Conservation (phyloP, 768 basidiomycete genomes). For the Clitopilus passeckerianus region DNA sequence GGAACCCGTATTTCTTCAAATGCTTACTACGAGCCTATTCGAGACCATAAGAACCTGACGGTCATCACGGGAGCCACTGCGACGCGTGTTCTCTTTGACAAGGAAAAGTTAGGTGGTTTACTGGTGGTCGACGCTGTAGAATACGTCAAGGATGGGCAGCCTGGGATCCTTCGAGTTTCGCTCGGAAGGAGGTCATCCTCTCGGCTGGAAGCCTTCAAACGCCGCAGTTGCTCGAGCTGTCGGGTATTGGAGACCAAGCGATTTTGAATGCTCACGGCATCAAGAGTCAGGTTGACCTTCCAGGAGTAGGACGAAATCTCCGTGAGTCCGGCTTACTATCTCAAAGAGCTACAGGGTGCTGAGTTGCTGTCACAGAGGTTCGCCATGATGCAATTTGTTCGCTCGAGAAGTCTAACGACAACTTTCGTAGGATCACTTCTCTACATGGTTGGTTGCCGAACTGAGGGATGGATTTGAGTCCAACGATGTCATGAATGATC, state of each 20-base stretch:
- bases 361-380: background rate
- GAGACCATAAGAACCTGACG: background rate
- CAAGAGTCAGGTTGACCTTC: constrained; percentile 26
- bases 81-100: background rate
- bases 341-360: background rate
- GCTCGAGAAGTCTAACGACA: background rate
- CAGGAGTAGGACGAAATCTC: constrained; percentile 40
- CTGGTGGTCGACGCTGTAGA: background rate
- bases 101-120: background rate
- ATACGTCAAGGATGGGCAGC: background rate
- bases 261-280: constrained; percentile 23
- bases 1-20: background rate
- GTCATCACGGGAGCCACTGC: background rate
- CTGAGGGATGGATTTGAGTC: background rate
- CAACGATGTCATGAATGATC: background rate
- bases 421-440: constrained; percentile 1
- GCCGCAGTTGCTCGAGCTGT: constrained; percentile 5
- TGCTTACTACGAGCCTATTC: background rate
- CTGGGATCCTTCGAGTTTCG: background rate
- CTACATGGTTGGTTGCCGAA: background rate
- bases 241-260: background rate
- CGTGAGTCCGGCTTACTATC: constrained; percentile 5
- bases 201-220: constrained; percentile 2
- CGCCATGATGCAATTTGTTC: background rate
- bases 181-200: constrained; percentile 3